Percentiles rank a stretch among this genome's conserved stretches.
Conservation (phyloP, 2,329 filamentous ascomycete species). For the Emmonsiellopsis sp. region DNA sequence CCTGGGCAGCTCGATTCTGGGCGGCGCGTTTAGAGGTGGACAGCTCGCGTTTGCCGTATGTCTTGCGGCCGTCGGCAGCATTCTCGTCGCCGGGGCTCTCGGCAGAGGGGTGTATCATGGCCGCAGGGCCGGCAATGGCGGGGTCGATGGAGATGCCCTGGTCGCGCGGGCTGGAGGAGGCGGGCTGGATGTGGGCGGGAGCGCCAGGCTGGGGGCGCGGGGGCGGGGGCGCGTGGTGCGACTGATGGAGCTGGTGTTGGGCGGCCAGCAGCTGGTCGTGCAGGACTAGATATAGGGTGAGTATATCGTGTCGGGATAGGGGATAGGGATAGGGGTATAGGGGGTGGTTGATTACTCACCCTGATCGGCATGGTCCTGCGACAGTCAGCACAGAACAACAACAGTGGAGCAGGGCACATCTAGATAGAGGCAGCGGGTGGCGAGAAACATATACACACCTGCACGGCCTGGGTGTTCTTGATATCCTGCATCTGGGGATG, state of each 20-base stretch:
- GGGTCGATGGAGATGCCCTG: conserved; percentile 47
- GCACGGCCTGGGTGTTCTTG: conserved; percentile 29
- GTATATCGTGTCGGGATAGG: neutral
- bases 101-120: conserved; percentile 22
- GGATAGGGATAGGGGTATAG: too few relatives aligned
- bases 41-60: conserved; percentile 69
- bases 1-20: conserved; percentile 94
- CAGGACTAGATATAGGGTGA: conserved; percentile 39
- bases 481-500: conserved; percentile 38
- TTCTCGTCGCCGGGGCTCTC: conserved; percentile 27
- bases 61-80: conserved; percentile 55
- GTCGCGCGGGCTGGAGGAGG: conserved; percentile 35
- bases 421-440: neutral
- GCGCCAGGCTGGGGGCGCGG: conserved; percentile 32
- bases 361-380: conserved; percentile 37
- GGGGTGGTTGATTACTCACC: conserved; percentile 24
- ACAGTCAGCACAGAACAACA: conserved; percentile 2
- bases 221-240: conserved; percentile 39
- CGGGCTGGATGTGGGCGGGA: conserved; percentile 33
- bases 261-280: conserved; percentile 53
- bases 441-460: conserved; percentile 41
- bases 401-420: neutral
- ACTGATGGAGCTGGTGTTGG: conserved; percentile 17
- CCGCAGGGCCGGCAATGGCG: conserved; percentile 41
- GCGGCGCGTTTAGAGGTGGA: conserved; percentile 94